Conservation (phyloP, 2,329 filamentous ascomycete species). For the Phialemonium atrogriseum region DNA sequence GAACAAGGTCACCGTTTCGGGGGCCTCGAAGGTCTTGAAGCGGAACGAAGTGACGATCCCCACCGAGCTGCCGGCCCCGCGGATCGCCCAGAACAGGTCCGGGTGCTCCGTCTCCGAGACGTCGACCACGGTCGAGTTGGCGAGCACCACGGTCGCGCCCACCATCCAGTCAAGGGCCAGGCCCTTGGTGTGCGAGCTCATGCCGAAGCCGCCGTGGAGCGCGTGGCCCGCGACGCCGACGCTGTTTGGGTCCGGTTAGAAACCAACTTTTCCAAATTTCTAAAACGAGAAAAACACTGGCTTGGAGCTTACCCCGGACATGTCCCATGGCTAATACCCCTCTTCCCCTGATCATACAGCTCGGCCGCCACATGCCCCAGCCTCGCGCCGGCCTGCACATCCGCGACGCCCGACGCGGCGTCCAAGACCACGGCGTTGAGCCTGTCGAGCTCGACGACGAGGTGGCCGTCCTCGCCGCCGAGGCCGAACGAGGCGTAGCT, state of each 20-base stretch:
- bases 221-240: conserved; percentile 31
- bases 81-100: conserved; percentile 34
- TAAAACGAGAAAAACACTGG: neutral
- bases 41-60: conserved; percentile 30
- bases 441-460: conserved; percentile 37
- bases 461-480: conserved; percentile 37
- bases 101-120: conserved; percentile 24
- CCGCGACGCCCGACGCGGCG: conserved; percentile 27
- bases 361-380: conserved; percentile 37
- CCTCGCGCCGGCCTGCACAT: conserved; percentile 38
- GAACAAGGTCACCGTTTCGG: conserved; percentile 22
- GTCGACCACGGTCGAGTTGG: conserved; percentile 24
- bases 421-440: conserved; percentile 35
- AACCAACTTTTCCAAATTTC: too few relatives aligned
- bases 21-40: conserved; percentile 29
- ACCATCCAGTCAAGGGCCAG: conserved; percentile 27
- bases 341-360: conserved; percentile 27
- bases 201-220: conserved; percentile 30
- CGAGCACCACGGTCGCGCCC: conserved; percentile 27
- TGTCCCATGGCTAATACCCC: conserved; percentile 41
- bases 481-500: conserved; percentile 41
- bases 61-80: conserved; percentile 30
- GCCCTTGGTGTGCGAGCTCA: conserved; percentile 26
- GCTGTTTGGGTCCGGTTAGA: conserved; percentile 9
- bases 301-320: conserved; percentile 35